Percentiles rank a stretch among this genome's conserved stretches.
phyloP scores from a whole-genome alignment of 192 early-diverging fungal genomes.

The Backusella sp. region DNA sequence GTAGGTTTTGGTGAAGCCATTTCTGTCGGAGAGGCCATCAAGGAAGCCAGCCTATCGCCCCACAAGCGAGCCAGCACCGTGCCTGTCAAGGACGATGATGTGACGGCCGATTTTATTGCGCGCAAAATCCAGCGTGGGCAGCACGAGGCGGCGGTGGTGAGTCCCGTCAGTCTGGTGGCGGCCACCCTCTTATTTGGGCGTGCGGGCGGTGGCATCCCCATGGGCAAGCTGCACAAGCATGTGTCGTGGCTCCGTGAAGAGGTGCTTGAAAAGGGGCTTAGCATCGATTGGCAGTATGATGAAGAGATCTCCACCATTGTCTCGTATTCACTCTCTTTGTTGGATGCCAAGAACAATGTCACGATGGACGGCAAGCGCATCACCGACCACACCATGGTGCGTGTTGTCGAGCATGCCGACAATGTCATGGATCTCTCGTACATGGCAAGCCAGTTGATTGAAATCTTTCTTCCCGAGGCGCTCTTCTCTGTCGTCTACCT shows the following conservation, averaged over 20 bases:
- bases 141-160: conserved; percentile 19
- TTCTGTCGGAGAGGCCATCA: neutral
- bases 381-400: conserved; percentile 25
- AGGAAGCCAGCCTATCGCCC: neutral
- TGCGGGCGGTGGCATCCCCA: conserved; percentile 18
- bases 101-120: conserved; percentile 26
- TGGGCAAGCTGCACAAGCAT: conserved; percentile 26
- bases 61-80: conserved; percentile 6
- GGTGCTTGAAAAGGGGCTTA: conserved; percentile 15
- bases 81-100: neutral
- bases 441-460: conserved; percentile 37
- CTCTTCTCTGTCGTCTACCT: conserved; percentile 35
- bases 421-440: conserved; percentile 40
- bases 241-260: conserved; percentile 30
- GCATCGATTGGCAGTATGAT: conserved; percentile 35
- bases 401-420: conserved; percentile 39
- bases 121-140: conserved; percentile 29
- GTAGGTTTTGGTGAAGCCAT: conserved; percentile 27
- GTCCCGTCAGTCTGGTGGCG: conserved; percentile 30
- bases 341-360: conserved; percentile 34
- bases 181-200: conserved; percentile 27
- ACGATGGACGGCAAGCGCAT: conserved; percentile 31
- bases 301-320: conserved; percentile 36
- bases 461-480: conserved; percentile 33
- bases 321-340: conserved; percentile 25